A percentile compares a stretch with the other conserved stretches of the same genome.
Conservation (phyloP, 306 rosid species). For the Acacia acuminata region DNA sequence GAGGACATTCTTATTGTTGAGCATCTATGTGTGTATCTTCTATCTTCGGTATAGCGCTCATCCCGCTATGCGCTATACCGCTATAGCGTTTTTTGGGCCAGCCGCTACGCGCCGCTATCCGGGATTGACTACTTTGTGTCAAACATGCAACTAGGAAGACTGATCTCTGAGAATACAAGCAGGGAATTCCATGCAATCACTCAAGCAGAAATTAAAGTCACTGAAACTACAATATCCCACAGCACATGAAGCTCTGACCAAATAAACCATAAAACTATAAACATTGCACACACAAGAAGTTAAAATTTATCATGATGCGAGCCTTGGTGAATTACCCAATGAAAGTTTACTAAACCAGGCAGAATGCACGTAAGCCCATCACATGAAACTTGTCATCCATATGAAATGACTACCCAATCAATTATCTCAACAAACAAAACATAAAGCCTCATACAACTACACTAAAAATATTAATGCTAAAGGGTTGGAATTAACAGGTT, state of each 20-base stretch:
- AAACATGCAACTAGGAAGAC: not conserved
- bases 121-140: no score
- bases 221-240: not conserved
- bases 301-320: not conserved
- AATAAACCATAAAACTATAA: not conserved
- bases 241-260: not conserved
- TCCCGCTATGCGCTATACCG: no score
- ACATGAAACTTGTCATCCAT: not conserved
- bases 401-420: not conserved
- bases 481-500: not conserved
- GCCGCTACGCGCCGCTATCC: no score
- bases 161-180: not conserved
- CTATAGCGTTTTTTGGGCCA: no score
- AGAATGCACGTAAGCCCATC: not conserved
- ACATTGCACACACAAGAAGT: not conserved
- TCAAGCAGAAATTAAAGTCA: not conserved
- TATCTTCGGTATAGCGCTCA: no score
- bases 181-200: not conserved
- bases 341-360: not conserved
- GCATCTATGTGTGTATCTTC: no score
- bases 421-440: not conserved
- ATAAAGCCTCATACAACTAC: not conserved
- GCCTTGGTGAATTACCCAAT: not conserved
- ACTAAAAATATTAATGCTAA: not conserved
- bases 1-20: no score